Evolutionary conservation across 2,329 filamentous ascomycete genomes (phyloP).

Genomic region (Talaromyces pinophilus): DNA sequence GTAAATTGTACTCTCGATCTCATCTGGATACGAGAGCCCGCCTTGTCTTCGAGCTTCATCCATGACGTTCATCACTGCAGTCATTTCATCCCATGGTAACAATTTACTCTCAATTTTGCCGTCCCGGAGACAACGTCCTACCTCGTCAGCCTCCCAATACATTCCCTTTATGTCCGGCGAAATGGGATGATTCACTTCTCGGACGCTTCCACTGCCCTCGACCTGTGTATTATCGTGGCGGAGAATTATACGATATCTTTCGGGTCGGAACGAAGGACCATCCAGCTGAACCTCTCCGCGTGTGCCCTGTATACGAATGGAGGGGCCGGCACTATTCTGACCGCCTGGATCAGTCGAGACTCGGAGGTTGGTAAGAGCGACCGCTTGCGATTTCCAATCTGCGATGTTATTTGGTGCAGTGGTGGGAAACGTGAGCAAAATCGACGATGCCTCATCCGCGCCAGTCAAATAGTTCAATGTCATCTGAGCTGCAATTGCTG

Average conservation of each 20-base stretch:
- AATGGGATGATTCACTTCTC: slow-evolving; percentile 42
- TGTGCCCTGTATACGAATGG: slow-evolving; percentile 79
- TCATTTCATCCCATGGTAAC: slow-evolving; percentile 73
- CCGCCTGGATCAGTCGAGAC: slow-evolving; percentile 63
- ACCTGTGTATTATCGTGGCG: background rate
- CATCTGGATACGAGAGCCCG: slow-evolving; percentile 62
- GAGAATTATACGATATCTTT: slow-evolving; percentile 57
- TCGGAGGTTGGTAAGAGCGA: slow-evolving; percentile 68
- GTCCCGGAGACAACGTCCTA: slow-evolving; percentile 71
- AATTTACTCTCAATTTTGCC: slow-evolving; percentile 72
- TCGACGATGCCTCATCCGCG: slow-evolving; percentile 73
- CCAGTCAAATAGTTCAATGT: slow-evolving; percentile 70
- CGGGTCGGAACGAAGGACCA: slow-evolving; percentile 69
- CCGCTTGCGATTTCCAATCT: slow-evolving; percentile 62
- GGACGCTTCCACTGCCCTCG: slow-evolving; percentile 39
- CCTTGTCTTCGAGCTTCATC: slow-evolving; percentile 67
- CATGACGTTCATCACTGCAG: slow-evolving; percentile 81
- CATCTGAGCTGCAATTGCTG: slow-evolving; percentile 65
- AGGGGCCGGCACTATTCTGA: slow-evolving; percentile 62
- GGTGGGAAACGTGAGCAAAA: slow-evolving; percentile 75
- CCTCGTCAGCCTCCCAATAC: slow-evolving; percentile 86
- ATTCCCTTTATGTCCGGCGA: slow-evolving; percentile 72
- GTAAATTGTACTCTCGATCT: slow-evolving; percentile 57
- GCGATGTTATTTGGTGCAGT: slow-evolving; percentile 46
- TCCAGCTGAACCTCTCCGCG: slow-evolving; percentile 80